Conservation (phyloP, 345 rosid species). For the Gynandropsis gynandra region DNA sequence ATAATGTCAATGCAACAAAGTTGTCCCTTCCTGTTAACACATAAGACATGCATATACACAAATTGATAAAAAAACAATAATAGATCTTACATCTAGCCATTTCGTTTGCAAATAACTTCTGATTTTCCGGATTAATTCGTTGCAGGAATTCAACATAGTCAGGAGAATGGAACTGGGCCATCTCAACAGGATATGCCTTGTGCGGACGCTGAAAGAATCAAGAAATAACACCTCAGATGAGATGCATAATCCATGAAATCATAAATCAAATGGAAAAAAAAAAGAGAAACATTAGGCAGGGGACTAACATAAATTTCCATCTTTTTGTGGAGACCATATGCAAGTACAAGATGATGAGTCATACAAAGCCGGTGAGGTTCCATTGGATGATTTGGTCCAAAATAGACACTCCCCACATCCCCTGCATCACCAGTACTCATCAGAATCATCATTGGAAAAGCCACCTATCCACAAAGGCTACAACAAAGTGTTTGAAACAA, state of each 20-base stretch:
- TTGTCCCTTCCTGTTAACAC: background rate
- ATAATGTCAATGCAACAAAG: background rate
- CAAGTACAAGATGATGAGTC: conserved; percentile 96
- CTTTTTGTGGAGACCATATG: conserved; percentile 85
- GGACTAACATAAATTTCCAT: conserved; percentile 89
- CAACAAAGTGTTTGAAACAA: background rate
- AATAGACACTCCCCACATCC: conserved; percentile 88
- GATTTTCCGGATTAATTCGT: conserved; percentile 72
- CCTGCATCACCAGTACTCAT: conserved; percentile 39
- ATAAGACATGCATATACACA: background rate
- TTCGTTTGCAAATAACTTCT: conserved; percentile 50
- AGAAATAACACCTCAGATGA: background rate
- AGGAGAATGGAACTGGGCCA: conserved; percentile 92
- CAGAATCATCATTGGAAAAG: conserved; percentile 6
- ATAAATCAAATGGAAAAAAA: background rate
- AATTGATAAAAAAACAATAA: background rate
- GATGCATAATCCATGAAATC: background rate
- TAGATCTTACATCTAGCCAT: conserved; percentile 53
- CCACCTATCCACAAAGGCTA: background rate
- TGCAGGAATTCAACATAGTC: conserved; percentile 91
- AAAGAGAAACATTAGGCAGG: conserved; percentile 1
- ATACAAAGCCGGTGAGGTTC: conserved; percentile 95
- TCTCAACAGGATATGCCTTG: conserved; percentile 94
- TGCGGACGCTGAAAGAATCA: conserved; percentile 73
- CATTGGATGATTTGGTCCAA: conserved; percentile 98